Conservation (phyloP, 257 asterid species). For the Lavandula angustifolia region DNA sequence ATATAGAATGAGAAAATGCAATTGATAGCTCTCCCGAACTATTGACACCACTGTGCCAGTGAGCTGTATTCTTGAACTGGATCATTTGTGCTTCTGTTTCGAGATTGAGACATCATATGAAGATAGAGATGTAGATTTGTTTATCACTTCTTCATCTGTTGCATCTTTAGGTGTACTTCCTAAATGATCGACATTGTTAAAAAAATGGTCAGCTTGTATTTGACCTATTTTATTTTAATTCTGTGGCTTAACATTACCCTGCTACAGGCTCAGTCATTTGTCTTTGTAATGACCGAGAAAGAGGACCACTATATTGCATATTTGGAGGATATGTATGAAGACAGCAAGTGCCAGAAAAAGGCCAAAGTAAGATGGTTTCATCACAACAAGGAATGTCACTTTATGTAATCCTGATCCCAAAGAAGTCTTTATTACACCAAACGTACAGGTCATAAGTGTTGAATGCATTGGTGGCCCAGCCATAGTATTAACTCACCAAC, state of each 20-base stretch:
- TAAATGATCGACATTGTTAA: neutral
- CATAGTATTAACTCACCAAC: constrained; percentile 73
- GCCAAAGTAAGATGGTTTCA: constrained; percentile 99
- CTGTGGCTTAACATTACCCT: neutral
- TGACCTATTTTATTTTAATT: neutral
- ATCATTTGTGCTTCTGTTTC: constrained; percentile 8
- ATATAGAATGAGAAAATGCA: neutral
- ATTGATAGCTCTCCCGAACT: constrained; percentile 1
- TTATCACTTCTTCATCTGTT: neutral
- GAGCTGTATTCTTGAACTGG: constrained; percentile 17
- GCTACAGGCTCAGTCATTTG: constrained; percentile 73
- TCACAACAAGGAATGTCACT: constrained; percentile 70
- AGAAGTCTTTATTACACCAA: constrained; percentile 91
- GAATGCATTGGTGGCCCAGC: constrained; percentile 98
- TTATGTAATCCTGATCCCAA: constrained; percentile 71
- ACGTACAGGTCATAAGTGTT: constrained; percentile 87
- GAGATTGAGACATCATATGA: neutral
- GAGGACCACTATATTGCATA: constrained; percentile 84
- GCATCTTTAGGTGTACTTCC: neutral
- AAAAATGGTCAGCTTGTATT: no score
- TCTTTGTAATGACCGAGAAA: constrained; percentile 94
- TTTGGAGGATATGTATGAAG: constrained; percentile 98
- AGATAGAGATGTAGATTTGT: constrained; percentile 1
- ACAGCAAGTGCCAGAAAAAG: constrained; percentile 84
- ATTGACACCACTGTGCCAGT: neutral